These are phyloP conservation scores for Piper longum DNA, from an alignment of 164 flowering plant species.

Conservation along the genomic window DNA sequence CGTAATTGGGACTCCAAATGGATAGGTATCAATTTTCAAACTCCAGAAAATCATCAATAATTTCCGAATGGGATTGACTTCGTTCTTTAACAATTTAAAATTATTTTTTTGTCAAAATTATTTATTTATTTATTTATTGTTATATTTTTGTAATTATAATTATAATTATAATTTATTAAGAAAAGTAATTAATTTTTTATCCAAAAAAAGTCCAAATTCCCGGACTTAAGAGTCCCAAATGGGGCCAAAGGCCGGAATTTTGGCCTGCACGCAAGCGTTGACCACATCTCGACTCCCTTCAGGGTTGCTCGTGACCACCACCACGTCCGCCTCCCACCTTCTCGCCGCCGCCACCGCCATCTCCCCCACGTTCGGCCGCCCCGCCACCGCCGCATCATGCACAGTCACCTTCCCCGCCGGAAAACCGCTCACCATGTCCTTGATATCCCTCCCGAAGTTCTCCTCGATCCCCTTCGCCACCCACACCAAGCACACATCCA, in stretches of 20 bases:
- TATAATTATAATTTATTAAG: too few species aligned
- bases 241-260: constrained; percentile 54
- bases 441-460: constrained; percentile 43
- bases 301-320: constrained; percentile 59
- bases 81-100: too few species aligned
- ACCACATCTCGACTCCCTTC: constrained; percentile 60
- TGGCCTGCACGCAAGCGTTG: constrained; percentile 38
- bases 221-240: constrained; percentile 49
- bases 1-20: too few species aligned
- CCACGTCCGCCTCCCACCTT: constrained; percentile 42
- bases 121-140: too few species aligned
- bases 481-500: constrained; percentile 45
- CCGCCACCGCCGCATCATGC: constrained; percentile 45
- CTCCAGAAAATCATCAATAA: too few species aligned
- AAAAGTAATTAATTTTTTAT: too few species aligned
- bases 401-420: constrained; percentile 44
- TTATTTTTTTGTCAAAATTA: too few species aligned
- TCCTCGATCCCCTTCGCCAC: constrained; percentile 45
- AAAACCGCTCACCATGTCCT: constrained; percentile 31
- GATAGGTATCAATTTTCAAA: too few species aligned
- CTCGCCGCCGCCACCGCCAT: constrained; percentile 39
- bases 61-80: too few species aligned
- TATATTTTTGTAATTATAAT: too few species aligned
- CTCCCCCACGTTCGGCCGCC: constrained; percentile 42
- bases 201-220: too few species aligned